Conservation (phyloP, 1,284 basidiomycete genomes). For the Ceratobasidium sp. region DNA sequence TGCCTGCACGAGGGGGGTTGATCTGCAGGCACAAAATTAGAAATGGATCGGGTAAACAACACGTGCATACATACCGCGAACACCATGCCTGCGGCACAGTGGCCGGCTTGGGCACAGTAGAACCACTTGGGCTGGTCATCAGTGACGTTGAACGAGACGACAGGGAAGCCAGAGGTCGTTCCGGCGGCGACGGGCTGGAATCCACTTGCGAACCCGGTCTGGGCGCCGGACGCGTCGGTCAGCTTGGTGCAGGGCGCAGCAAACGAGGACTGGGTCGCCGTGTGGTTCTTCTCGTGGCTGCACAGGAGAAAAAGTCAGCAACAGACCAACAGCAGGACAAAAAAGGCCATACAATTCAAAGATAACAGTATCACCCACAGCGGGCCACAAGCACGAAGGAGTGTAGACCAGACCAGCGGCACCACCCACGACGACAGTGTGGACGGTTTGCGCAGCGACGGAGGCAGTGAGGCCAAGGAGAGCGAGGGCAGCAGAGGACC, state of each 20-base stretch:
- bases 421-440: slow-evolving; percentile 48
- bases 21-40: slow-evolving; percentile 46
- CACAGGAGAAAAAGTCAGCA: slow-evolving; percentile 45
- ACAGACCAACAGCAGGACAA: slow-evolving; percentile 6
- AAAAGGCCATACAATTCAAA: slow-evolving; percentile 25
- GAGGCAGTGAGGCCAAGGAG: slow-evolving; percentile 43
- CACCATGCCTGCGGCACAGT: slow-evolving; percentile 53
- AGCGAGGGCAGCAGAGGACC: slow-evolving; percentile 43
- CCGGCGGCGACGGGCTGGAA: slow-evolving; percentile 46
- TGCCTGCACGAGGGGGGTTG: slow-evolving; percentile 52
- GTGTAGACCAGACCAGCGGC: slow-evolving; percentile 45
- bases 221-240: slow-evolving; percentile 42
- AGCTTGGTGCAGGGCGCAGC: slow-evolving; percentile 50
- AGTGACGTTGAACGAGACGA: slow-evolving; percentile 52
- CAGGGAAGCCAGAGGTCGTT: slow-evolving; percentile 47
- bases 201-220: slow-evolving; percentile 45
- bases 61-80: slow-evolving; percentile 47
- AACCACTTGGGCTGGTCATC: slow-evolving; percentile 53
- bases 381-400: slow-evolving; percentile 40
- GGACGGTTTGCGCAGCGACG: slow-evolving; percentile 32
- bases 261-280: slow-evolving; percentile 53
- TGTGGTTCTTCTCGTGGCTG: slow-evolving; percentile 51
- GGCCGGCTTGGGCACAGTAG: slow-evolving; percentile 51
- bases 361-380: slow-evolving; percentile 36
- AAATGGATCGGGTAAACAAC: background rate